Evolutionary conservation across 179 eudicot genomes (phyloP).

Genomic region (Spergularia azorica): DNA sequence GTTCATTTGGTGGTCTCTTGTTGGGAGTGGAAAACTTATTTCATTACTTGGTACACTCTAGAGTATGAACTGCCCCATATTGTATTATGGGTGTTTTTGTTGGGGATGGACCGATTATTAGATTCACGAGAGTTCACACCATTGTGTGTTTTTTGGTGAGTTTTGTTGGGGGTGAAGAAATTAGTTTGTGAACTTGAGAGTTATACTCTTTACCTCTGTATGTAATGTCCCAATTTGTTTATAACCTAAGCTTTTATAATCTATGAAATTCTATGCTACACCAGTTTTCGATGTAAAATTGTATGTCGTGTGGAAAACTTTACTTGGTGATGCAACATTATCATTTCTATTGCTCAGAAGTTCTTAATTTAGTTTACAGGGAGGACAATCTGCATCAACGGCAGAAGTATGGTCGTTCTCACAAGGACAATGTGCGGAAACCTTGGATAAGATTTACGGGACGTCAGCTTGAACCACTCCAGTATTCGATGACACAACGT

Average conservation of each 20-base stretch:
- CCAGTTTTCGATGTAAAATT: neutral
- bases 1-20: too few species aligned
- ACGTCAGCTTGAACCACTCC: conserved; percentile 15
- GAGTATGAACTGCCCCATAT: too few species aligned
- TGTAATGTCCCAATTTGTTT: neutral
- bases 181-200: neutral
- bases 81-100: too few species aligned
- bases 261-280: neutral
- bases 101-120: too few species aligned
- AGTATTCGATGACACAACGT: conserved; percentile 10
- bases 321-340: neutral
- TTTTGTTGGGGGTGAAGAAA: neutral
- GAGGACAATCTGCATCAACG: conserved; percentile 13
- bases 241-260: neutral
- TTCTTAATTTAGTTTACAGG: conserved; percentile 32
- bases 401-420: conserved; percentile 14
- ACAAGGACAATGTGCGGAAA: conserved; percentile 9
- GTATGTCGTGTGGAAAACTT: neutral
- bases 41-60: too few species aligned
- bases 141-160: neutral
- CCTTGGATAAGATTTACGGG: conserved; percentile 8
- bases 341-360: conserved; percentile 9
- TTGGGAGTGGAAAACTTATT: too few species aligned
- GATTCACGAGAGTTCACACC: too few species aligned
- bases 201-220: neutral